Evolutionary conservation across 345 rosid genomes (phyloP).

Genomic region (Eucalyptus melliodora): DNA sequence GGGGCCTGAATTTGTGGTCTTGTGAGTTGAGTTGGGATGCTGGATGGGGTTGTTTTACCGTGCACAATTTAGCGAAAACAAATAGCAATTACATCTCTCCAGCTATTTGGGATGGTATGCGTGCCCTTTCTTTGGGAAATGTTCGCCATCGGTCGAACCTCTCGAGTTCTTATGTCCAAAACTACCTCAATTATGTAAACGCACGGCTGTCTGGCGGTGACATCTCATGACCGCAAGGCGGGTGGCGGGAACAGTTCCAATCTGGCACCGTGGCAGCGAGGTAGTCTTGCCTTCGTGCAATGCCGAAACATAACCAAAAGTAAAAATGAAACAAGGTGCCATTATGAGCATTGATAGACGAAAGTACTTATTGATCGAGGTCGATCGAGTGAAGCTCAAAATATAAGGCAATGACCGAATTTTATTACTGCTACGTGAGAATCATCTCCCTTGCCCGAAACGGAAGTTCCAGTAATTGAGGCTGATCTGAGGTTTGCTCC

Average conservation of each 20-base stretch:
- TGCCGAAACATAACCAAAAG: not conserved
- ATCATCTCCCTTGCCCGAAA: not conserved
- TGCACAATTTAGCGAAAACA: not conserved
- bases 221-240: not conserved
- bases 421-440: not conserved
- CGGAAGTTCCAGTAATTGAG: not conserved
- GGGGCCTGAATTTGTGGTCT: not conserved
- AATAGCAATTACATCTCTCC: not conserved
- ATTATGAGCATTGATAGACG: accelerated
- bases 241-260: not conserved
- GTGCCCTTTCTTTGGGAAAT: not conserved
- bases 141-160: accelerated
- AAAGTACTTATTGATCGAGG: not conserved
- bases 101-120: not conserved
- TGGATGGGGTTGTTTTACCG: not conserved
- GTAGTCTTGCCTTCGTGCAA: not conserved
- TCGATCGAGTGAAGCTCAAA: not conserved
- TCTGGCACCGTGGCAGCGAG: not conserved
- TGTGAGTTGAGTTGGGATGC: not conserved
- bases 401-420: not conserved
- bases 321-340: not conserved
- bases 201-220: not conserved
- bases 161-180: not conserved
- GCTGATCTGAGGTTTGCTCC: not conserved
- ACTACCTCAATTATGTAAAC: not conserved